Percentiles rank a stretch among this genome's conserved stretches.
Evolutionary conservation across 805 yeast species (phyloP).

Genomic region (Ogataea nakhonphanomensis): DNA sequence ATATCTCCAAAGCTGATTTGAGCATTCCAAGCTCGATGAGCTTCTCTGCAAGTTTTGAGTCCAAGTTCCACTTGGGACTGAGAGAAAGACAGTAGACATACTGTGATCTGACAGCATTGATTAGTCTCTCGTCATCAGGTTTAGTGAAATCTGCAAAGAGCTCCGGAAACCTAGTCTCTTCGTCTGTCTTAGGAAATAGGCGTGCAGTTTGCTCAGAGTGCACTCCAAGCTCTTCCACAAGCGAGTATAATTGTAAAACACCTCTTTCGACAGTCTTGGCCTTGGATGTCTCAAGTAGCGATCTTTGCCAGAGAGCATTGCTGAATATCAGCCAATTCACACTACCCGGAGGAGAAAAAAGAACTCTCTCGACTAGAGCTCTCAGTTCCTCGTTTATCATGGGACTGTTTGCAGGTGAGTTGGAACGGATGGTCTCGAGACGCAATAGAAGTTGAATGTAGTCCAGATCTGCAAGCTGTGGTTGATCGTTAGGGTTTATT

Average conservation of each 20-base stretch:
- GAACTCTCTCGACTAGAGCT: slow-evolving; percentile 70
- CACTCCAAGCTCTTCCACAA: slow-evolving; percentile 83
- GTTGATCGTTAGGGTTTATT: slow-evolving; percentile 81
- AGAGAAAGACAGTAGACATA: slow-evolving; percentile 74
- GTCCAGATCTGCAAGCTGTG: slow-evolving; percentile 67
- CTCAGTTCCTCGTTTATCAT: slow-evolving; percentile 79
- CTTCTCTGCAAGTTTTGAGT: slow-evolving; percentile 77
- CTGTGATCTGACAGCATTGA: slow-evolving; percentile 53
- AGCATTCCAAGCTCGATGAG: slow-evolving; percentile 81
- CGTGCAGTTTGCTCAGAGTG: slow-evolving; percentile 50
- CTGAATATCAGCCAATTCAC: slow-evolving; percentile 78
- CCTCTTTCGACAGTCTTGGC: slow-evolving; percentile 93
- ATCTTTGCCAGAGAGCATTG: slow-evolving; percentile 86
- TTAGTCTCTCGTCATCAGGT: slow-evolving; percentile 32
- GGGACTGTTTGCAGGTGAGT: slow-evolving; percentile 67
- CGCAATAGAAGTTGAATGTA: slow-evolving; percentile 70
- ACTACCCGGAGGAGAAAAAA: slow-evolving; percentile 45
- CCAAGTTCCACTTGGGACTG: slow-evolving; percentile 83
- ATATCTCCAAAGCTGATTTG: slow-evolving; percentile 85
- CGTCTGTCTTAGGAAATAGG: slow-evolving; percentile 43
- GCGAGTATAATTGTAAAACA: slow-evolving; percentile 83
- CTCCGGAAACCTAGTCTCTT: slow-evolving; percentile 25
- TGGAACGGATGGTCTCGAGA: slow-evolving; percentile 57
- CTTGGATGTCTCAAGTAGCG: slow-evolving; percentile 72
- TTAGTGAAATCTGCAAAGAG: slow-evolving; percentile 17